Percentiles rank a stretch among this genome's conserved stretches.
phyloP scores from a whole-genome alignment of 2,329 filamentous ascomycete genomes.

The Exophiala mesophila region DNA sequence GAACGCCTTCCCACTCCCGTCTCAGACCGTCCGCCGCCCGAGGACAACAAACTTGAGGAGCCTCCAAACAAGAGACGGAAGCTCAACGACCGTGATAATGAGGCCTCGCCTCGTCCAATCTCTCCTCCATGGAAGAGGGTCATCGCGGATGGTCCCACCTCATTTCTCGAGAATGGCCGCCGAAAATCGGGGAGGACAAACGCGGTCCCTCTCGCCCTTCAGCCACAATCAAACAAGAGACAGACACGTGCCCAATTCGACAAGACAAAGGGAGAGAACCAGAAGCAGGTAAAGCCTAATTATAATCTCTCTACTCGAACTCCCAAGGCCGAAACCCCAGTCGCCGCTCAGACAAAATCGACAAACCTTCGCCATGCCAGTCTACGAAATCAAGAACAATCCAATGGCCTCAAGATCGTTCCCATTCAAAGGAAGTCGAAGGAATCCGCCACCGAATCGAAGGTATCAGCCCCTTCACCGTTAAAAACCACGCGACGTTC shows the following conservation, averaged over 20 bases:
- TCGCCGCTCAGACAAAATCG: conserved; percentile 5
- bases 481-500: conserved; percentile 4
- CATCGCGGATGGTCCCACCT: conserved; percentile 78
- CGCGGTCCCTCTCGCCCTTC: conserved; percentile 43
- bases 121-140: conserved; percentile 94
- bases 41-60: conserved; percentile 31
- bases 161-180: conserved; percentile 63
- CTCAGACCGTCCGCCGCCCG: background rate
- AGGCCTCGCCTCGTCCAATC: conserved; percentile 36
- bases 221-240: conserved; percentile 44
- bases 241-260: conserved; percentile 39
- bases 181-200: conserved; percentile 59
- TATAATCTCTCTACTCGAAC: conserved; percentile 31
- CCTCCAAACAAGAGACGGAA: conserved; percentile 45
- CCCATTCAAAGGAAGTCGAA: background rate
- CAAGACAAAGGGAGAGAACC: conserved; percentile 19
- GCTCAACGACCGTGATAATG: conserved; percentile 33
- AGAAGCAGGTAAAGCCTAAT: conserved; percentile 25
- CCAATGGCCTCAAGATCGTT: background rate
- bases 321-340: conserved; percentile 14
- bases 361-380: conserved; percentile 11
- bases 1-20: background rate
- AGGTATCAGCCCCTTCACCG: background rate
- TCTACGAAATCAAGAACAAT: background rate
- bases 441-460: background rate